Evolutionary conservation across 2,329 filamentous ascomycete genomes (phyloP).

Genomic region (Diaporthe ampelina): DNA sequence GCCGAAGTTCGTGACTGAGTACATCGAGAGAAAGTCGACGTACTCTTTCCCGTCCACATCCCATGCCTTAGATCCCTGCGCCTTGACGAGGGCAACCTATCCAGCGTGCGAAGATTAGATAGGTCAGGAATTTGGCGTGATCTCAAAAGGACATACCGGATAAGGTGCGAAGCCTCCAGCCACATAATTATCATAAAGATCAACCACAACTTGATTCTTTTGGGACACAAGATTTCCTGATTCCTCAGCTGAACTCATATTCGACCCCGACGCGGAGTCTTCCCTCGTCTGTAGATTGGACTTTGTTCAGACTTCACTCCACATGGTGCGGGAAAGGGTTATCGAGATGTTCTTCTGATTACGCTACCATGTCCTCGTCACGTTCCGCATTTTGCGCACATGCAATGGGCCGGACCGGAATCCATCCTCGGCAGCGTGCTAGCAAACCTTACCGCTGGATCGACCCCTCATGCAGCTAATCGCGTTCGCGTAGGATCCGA

Average conservation of each 20-base stretch:
- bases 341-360: not conserved
- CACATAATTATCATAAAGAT: conserved; percentile 16
- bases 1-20: conserved; percentile 38
- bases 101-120: not conserved
- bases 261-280: not conserved
- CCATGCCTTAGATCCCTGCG: conserved; percentile 37
- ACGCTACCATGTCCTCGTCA: not conserved
- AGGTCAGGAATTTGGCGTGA: not conserved
- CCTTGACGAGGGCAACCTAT: conserved; percentile 31
- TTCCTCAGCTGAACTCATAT: not conserved
- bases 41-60: conserved; percentile 38
- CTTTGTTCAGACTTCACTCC: not conserved
- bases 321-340: not conserved
- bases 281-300: not conserved
- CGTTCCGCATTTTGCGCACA: not conserved
- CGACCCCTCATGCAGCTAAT: conserved; percentile 21
- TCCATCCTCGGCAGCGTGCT: conserved; percentile 6
- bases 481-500: not conserved
- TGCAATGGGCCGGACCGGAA: not conserved
- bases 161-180: conserved; percentile 14
- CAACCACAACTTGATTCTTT: not conserved
- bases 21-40: conserved; percentile 38
- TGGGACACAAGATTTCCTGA: not conserved
- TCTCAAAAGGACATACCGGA: conserved; percentile 1
- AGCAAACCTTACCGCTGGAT: conserved; percentile 17